Evolutionary conservation across 495 filamentous ascomycete species (phyloP), one percentile per base, ranked within the genome.

Genomic region (Parmelia sp.): DNA sequence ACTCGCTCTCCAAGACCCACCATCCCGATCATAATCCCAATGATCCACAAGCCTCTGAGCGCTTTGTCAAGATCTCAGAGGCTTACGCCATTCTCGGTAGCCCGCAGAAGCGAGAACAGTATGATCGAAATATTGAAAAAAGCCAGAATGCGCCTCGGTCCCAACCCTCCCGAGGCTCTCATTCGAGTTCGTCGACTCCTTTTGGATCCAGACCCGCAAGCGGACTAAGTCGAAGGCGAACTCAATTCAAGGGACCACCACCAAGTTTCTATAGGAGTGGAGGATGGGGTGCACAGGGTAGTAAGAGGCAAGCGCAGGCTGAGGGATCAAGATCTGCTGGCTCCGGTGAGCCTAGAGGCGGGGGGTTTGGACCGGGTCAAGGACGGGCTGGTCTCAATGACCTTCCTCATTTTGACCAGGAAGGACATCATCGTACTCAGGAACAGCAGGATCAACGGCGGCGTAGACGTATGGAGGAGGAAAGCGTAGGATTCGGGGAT

Each of bases 21-120:
- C 94, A 98, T 79, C 94, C 94, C 19, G 94, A 98, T 83, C 87
- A 83, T 75, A 94, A 97, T 81, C 90, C 82, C 63, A 57, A 77
- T 65, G 87, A 96, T 77, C 87, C 89, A 1, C 73, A 79, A 65
- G 90, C 94, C 63, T 77, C 86, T 27, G 71, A 80, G 40, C 90
- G 88, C 73, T 98, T 98, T 83, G 84, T 92, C 76, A 78, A 82
- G 65, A 89, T 98, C 73, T 87, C 83, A 74, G 87, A 92, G 73
- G 93, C 94, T 70, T 97, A 97, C 82, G 80, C 87, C 57, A 73
- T 87, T 51, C 90, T 98, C 53, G 80, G 83, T 57, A 84, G 86
- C 71, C 76, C 85, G 49, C 76, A 82, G 21, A 91, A 90, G 69
- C 91, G 92, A 70, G 76, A 83, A 44, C 74, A 76, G 68, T 97